A percentile compares a stretch with the other conserved stretches of the same genome.
These are phyloP conservation scores for Aspergillus transmontanensis DNA, from an alignment of 2,329 filamentous ascomycete genomes.

Conservation along the genomic window DNA sequence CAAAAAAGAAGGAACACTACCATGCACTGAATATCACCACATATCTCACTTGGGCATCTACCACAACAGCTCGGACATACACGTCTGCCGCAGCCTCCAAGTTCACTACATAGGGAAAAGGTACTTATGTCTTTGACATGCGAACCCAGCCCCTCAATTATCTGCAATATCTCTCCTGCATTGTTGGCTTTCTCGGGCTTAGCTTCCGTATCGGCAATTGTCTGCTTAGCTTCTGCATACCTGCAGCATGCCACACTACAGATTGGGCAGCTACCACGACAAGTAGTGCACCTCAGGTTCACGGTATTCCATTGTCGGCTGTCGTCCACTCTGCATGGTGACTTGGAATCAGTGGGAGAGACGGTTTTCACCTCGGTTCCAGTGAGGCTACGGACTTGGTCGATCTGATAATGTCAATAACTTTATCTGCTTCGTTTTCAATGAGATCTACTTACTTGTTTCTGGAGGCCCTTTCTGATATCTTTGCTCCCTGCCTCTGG, in stretches of 20 bases:
- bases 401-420: constrained; percentile 3
- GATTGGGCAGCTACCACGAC: constrained; percentile 29
- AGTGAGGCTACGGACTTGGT: constrained; percentile 20
- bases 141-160: constrained; percentile 26
- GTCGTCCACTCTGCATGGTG: constrained; percentile 14
- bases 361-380: constrained; percentile 12
- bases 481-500: not conserved
- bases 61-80: constrained; percentile 41
- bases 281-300: constrained; percentile 36
- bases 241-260: constrained; percentile 37
- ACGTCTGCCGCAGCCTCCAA: constrained; percentile 32
- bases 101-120: constrained; percentile 35
- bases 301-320: constrained; percentile 31
- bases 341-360: not conserved
- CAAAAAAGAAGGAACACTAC: constrained; percentile 15
- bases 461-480: constrained; percentile 4
- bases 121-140: constrained; percentile 33
- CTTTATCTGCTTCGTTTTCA: not conserved
- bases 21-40: constrained; percentile 38
- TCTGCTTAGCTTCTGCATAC: constrained; percentile 21
- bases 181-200: constrained; percentile 17
- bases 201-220: constrained; percentile 15
- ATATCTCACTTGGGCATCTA: constrained; percentile 34
- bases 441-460: constrained; percentile 13
- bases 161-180: constrained; percentile 20